Conservation (phyloP, 345 rosid species). For the Carallia brachiata region DNA sequence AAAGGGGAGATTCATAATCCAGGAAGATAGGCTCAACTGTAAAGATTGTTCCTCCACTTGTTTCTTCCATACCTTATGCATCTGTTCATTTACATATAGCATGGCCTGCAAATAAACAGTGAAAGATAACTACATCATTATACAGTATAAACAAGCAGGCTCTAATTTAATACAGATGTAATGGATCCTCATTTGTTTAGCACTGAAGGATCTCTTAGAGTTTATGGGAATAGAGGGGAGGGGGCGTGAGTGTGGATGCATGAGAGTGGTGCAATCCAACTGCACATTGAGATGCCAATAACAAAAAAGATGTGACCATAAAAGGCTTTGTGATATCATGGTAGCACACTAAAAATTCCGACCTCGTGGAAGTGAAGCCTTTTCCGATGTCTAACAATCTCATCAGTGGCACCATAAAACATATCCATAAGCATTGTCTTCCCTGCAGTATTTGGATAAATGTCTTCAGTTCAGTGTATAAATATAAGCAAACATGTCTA, state of each 20-base stretch:
- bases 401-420: constrained; percentile 77
- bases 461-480: constrained; percentile 1
- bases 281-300: background rate
- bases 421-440: constrained; percentile 98
- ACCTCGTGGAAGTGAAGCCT: constrained; percentile 93
- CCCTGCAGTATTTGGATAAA: constrained; percentile 43
- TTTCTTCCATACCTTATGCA: constrained; percentile 87
- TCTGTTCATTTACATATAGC: constrained; percentile 81
- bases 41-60: constrained; percentile 61
- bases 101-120: constrained; percentile 54
- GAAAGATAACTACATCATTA: constrained; percentile 4
- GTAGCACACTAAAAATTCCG: constrained; percentile 20
- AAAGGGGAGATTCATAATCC: constrained; percentile 84
- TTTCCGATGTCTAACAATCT: constrained; percentile 60
- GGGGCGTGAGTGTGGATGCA: background rate
- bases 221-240: too few relatives aligned
- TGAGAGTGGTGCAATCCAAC: background rate
- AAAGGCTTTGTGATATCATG: background rate
- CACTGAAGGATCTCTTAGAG: background rate
- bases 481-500: constrained; percentile 1
- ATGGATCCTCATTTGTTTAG: background rate
- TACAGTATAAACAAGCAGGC: background rate
- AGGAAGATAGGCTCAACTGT: constrained; percentile 59
- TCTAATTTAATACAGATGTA: background rate
- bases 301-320: background rate